Evolutionary conservation across 176 grass and related monocot genomes (phyloP).

Genomic region (Rhynchospora breviuscula): DNA sequence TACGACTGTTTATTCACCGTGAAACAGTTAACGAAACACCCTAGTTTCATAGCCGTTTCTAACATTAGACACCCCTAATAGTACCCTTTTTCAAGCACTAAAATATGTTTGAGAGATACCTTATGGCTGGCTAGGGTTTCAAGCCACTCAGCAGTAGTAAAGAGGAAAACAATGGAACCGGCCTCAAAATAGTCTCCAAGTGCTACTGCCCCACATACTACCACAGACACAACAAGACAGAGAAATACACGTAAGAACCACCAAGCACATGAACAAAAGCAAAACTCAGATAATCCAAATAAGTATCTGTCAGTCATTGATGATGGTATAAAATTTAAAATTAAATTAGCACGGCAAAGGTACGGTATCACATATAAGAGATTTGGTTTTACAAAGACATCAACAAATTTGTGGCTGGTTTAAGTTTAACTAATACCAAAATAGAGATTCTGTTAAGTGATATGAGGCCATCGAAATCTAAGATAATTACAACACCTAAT

Average conservation of each 20-base stretch:
- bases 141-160: slow-evolving; percentile 88
- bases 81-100: neutral
- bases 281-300: neutral
- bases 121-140: slow-evolving; percentile 76
- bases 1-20: too few species aligned
- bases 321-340: neutral
- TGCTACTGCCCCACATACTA: slow-evolving; percentile 88
- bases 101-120: slow-evolving; percentile 31
- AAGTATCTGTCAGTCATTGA: neutral
- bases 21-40: too few species aligned
- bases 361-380: neutral
- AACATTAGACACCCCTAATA: too few species aligned
- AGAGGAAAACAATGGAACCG: slow-evolving; percentile 85
- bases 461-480: neutral
- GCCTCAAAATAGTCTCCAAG: slow-evolving; percentile 81
- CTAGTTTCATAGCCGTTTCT: too few species aligned
- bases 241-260: slow-evolving; percentile 3
- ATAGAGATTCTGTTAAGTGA: slow-evolving; percentile 9
- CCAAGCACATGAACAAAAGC: neutral
- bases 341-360: neutral
- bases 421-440: neutral
- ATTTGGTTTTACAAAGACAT: neutral
- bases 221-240: slow-evolving; percentile 17
- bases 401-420: neutral
- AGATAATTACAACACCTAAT: slow-evolving; percentile 11